Conservation (phyloP, 1,284 basidiomycete genomes). For the Ustilago shanxiensis region DNA sequence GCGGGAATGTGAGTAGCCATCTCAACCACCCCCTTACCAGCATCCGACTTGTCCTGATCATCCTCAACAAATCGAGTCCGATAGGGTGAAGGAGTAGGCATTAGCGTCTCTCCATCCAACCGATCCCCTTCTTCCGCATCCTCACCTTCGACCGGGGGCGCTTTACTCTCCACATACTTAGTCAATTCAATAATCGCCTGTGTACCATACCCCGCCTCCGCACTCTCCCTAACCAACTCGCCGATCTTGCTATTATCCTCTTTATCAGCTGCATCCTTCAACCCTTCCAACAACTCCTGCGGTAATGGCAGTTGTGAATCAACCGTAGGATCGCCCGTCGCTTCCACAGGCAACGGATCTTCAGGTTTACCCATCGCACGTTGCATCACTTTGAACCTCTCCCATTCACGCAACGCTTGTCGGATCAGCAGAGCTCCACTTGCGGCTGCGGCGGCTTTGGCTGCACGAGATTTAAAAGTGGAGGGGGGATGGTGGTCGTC, state of each 20-base stretch:
- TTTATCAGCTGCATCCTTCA: slow-evolving; percentile 44
- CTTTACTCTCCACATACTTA: slow-evolving; percentile 44
- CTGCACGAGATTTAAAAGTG: slow-evolving; percentile 32
- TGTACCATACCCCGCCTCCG: slow-evolving; percentile 50
- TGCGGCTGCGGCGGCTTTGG: slow-evolving; percentile 34
- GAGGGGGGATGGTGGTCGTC: slow-evolving; percentile 4
- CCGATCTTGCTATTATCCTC: slow-evolving; percentile 39
- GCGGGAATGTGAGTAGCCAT: slow-evolving; percentile 39
- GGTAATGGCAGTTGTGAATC: slow-evolving; percentile 38
- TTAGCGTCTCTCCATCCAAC: slow-evolving; percentile 32
- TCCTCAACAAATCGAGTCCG: slow-evolving; percentile 33
- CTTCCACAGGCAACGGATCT: slow-evolving; percentile 46
- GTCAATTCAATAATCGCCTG: slow-evolving; percentile 54
- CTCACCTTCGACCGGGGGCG: slow-evolving; percentile 16
- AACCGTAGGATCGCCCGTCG: slow-evolving; percentile 36
- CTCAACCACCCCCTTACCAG: slow-evolving; percentile 12
- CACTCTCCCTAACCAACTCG: slow-evolving; percentile 40
- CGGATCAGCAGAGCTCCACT: slow-evolving; percentile 50
- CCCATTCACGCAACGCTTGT: slow-evolving; percentile 52
- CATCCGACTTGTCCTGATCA: slow-evolving; percentile 27
- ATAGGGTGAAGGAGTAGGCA: slow-evolving; percentile 40
- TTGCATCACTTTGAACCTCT: slow-evolving; percentile 53
- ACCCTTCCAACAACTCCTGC: slow-evolving; percentile 16
- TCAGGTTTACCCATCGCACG: slow-evolving; percentile 53
- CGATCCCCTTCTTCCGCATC: slow-evolving; percentile 4